Conservation (phyloP, 257 asterid species). For the Pogostemon cablin region DNA sequence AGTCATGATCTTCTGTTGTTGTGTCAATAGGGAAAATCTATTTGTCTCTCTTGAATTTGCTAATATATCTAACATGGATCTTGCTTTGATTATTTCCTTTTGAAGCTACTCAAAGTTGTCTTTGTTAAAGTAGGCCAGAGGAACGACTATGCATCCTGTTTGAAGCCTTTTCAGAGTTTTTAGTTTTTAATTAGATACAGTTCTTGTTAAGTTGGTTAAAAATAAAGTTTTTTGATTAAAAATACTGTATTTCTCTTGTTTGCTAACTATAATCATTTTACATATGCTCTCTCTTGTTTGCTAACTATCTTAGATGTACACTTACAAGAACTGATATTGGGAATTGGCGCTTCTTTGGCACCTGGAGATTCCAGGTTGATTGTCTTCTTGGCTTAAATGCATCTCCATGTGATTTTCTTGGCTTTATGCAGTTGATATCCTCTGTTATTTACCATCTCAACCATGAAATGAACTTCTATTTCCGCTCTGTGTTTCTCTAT, state of each 20-base stretch:
- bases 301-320: not conserved
- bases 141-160: not conserved
- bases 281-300: constrained; percentile 15
- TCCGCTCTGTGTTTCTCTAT: too few species aligned
- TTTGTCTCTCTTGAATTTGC: constrained; percentile 22
- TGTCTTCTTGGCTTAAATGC: too few species aligned
- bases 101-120: constrained; percentile 1
- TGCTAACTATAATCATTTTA: not conserved
- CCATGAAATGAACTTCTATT: too few species aligned
- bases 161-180: constrained; percentile 7
- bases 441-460: too few species aligned
- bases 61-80: constrained; percentile 1
- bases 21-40: constrained; percentile 13
- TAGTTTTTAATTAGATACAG: constrained; percentile 4
- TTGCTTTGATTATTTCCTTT: not conserved
- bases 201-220: constrained; percentile 7
- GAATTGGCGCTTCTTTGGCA: too few species aligned
- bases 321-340: not conserved
- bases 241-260: too few species aligned
- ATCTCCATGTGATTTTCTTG: too few species aligned
- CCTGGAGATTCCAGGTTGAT: too few species aligned
- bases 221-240: not conserved
- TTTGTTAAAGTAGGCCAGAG: constrained; percentile 13
- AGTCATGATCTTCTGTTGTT: constrained; percentile 11
- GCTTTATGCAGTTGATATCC: too few species aligned